Conservation (phyloP, 257 asterid genomes). For the Solanum chiquidenum region DNA sequence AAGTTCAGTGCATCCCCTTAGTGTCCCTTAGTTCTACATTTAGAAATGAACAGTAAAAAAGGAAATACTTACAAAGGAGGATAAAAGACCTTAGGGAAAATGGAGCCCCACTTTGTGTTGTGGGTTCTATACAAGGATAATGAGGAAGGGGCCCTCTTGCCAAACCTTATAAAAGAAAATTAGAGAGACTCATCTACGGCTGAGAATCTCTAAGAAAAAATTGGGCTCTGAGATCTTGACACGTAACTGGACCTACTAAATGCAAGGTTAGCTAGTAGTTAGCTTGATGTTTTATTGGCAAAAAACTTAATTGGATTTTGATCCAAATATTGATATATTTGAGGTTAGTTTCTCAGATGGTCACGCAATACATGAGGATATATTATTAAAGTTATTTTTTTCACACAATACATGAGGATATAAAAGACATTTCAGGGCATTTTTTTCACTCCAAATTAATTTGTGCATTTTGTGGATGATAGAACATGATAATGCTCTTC, state of each 20-base stretch:
- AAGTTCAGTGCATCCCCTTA: neutral
- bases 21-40: neutral
- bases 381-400: too few relatives aligned
- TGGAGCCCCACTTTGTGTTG: neutral
- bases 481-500: neutral
- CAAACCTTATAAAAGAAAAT: neutral
- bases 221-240: neutral
- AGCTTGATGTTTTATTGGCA: neutral
- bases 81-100: neutral
- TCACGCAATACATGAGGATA: neutral
- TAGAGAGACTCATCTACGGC: neutral
- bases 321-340: neutral
- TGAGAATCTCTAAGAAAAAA: neutral
- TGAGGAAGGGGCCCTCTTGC: neutral
- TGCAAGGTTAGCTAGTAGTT: neutral
- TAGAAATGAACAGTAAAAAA: neutral
- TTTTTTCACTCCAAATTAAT: neutral
- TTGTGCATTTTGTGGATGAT: neutral
- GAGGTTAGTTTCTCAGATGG: neutral
- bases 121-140: neutral
- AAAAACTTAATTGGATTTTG: neutral
- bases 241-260: neutral
- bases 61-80: neutral
- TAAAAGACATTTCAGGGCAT: neutral
- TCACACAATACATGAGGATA: neutral